Evolutionary conservation across 768 basidiomycete genomes (phyloP).

Genomic region (Rhodotorula paludigena): DNA sequence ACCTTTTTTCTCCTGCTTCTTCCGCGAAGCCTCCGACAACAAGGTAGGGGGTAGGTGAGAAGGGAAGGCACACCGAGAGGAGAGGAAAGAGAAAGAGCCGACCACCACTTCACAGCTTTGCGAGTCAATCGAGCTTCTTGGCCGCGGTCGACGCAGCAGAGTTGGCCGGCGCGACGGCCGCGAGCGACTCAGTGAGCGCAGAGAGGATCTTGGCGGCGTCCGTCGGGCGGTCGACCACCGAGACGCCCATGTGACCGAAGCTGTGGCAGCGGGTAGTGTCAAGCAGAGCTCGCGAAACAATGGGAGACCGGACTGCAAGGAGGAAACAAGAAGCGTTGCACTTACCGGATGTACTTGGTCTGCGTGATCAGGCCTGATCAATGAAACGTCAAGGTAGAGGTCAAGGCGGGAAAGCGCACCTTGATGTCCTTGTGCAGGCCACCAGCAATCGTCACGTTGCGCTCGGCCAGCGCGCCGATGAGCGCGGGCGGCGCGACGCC

Average conservation of each 20-base stretch:
- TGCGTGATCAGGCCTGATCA: background rate
- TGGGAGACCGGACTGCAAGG: background rate
- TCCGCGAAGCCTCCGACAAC: no score
- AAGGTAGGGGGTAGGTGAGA: no score
- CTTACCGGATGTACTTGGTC: constrained; percentile 11
- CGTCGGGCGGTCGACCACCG: constrained; percentile 50
- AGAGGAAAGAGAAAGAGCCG: background rate
- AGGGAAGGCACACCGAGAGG: background rate
- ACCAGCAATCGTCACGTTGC: constrained; percentile 75
- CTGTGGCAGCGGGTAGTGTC: constrained; percentile 52
- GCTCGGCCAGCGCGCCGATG: constrained; percentile 65
- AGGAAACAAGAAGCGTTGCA: background rate
- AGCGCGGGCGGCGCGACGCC: constrained; percentile 73
- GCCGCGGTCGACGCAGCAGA: no score
- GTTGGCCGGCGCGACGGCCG: constrained; percentile 12
- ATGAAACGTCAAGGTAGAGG: background rate
- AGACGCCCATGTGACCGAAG: constrained; percentile 88
- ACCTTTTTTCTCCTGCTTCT: no score
- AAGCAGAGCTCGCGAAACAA: constrained; percentile 54
- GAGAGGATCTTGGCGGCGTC: constrained; percentile 70
- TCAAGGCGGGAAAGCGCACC: constrained; percentile 29
- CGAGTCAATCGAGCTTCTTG: constrained; percentile 10
- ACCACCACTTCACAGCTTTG: constrained; percentile 20
- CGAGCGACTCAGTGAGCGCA: constrained; percentile 53
- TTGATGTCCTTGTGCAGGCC: constrained; percentile 80